Percentiles rank a stretch among this genome's conserved stretches.
Conservation (phyloP, 345 rosid species). For the Theobroma cacao region DNA sequence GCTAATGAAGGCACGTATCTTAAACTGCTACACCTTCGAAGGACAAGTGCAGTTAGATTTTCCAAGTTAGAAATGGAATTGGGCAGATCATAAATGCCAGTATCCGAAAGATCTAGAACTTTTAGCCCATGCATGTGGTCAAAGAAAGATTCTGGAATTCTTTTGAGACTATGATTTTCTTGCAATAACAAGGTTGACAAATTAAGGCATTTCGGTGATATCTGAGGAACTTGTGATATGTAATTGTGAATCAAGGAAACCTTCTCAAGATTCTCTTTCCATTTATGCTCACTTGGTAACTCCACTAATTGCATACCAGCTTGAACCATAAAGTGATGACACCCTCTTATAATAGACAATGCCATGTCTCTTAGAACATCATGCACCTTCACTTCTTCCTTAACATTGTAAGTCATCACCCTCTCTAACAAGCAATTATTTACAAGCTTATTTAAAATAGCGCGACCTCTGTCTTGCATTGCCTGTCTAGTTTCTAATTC, state of each 20-base stretch:
- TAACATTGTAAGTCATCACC: background rate
- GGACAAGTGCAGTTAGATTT: background rate
- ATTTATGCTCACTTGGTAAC: background rate
- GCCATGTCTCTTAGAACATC: constrained; percentile 7
- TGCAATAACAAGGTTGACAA: constrained; percentile 18
- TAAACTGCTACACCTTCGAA: background rate
- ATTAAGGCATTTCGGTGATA: background rate
- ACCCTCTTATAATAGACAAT: background rate
- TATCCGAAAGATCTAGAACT: constrained; percentile 21
- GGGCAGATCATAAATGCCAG: background rate
- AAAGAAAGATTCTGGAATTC: constrained; percentile 6
- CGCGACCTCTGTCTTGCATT: background rate
- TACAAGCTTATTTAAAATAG: constrained; percentile 4
- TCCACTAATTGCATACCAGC: background rate
- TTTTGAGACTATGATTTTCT: background rate
- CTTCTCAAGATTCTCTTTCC: constrained; percentile 5
- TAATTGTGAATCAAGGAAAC: constrained; percentile 12
- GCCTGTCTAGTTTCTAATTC: background rate
- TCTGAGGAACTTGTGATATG: background rate
- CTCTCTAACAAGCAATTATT: background rate
- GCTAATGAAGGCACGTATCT: background rate
- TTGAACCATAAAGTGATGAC: background rate
- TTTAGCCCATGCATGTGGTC: constrained; percentile 6
- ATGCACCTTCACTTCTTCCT: constrained; percentile 1
- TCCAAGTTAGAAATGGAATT: constrained; percentile 3